Percentiles rank a stretch among this genome's conserved stretches.
Evolutionary conservation across 805 yeast genomes (phyloP).

Genomic region (Wickerhamomyces xylosicus): DNA sequence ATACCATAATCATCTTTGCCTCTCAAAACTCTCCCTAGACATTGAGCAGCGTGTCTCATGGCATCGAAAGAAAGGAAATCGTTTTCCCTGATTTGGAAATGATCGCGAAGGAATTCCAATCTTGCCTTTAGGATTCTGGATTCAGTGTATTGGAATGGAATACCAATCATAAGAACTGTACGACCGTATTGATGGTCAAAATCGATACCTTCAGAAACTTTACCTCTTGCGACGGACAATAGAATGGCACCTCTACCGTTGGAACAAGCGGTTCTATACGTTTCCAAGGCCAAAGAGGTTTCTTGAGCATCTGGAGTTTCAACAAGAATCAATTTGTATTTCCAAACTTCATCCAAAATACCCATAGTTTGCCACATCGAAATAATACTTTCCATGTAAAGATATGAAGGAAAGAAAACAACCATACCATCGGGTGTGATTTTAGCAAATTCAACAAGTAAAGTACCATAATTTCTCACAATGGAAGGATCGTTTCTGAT

Average conservation of each 20-base stretch:
- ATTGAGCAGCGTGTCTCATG: slow-evolving; percentile 99
- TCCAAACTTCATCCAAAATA: slow-evolving; percentile 96
- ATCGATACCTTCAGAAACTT: slow-evolving; percentile 98
- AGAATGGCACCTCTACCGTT: slow-evolving; percentile 97
- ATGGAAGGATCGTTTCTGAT: slow-evolving; percentile 97
- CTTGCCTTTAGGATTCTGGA: slow-evolving; percentile 93
- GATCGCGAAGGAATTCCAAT: slow-evolving; percentile 85
- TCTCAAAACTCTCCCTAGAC: slow-evolving; percentile 91
- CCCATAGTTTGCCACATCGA: slow-evolving; percentile 99
- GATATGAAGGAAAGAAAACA: slow-evolving; percentile 92
- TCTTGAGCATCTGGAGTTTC: slow-evolving; percentile 99
- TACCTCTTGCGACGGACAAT: slow-evolving; percentile 96
- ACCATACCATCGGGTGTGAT: slow-evolving; percentile 98
- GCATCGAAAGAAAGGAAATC: slow-evolving; percentile 97
- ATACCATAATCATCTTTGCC: slow-evolving; percentile 99
- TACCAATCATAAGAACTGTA: slow-evolving; percentile 96
- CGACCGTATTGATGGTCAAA: slow-evolving; percentile 98
- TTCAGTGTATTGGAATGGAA: slow-evolving; percentile 98
- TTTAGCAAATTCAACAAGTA: slow-evolving; percentile 85
- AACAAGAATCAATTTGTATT: slow-evolving; percentile 85
- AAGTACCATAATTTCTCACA: slow-evolving; percentile 91
- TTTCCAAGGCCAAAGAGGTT: slow-evolving; percentile 89
- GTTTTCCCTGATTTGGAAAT: slow-evolving; percentile 84
- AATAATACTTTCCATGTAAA: slow-evolving; percentile 96
- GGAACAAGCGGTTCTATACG: slow-evolving; percentile 91